A percentile compares a stretch with the other conserved stretches of the same genome.
Conservation (phyloP, 495 filamentous ascomycete genomes). For the Sporormia fimetaria region DNA sequence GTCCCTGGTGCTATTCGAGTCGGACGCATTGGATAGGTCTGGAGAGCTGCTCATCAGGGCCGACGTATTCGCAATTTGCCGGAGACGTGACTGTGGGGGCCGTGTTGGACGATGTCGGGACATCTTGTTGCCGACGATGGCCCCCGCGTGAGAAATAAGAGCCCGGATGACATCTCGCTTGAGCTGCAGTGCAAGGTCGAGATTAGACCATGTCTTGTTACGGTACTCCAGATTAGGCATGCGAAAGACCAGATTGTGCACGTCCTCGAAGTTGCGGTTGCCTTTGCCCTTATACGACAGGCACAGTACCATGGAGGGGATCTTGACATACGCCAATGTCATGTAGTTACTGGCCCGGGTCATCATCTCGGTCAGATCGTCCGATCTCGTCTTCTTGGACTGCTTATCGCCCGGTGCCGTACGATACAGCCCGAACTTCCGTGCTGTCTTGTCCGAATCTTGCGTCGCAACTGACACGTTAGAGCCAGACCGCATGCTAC, state of each 20-base stretch:
- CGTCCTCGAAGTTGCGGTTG: conserved; percentile 87
- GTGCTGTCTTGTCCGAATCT: conserved; percentile 38
- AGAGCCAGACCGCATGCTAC: conserved; percentile 42
- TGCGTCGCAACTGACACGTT: conserved; percentile 37
- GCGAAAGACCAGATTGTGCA: conserved; percentile 94
- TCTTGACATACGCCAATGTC: conserved; percentile 90
- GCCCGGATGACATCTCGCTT: conserved; percentile 93
- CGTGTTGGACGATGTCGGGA: conserved; percentile 50
- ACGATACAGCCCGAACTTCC: conserved; percentile 45
- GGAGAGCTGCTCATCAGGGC: conserved; percentile 36
- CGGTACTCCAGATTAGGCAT: conserved; percentile 89
- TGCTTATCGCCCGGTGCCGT: conserved; percentile 41
- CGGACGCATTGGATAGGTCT: conserved; percentile 18
- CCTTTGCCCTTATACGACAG: conserved; percentile 94
- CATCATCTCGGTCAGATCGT: conserved; percentile 98
- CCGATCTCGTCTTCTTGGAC: conserved; percentile 49
- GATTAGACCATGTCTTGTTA: conserved; percentile 98
- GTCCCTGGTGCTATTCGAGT: conserved; percentile 15
- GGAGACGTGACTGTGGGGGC: conserved; percentile 52
- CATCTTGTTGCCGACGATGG: conserved; percentile 96
- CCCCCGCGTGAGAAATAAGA: conserved; percentile 86
- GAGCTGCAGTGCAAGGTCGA: conserved; percentile 80
- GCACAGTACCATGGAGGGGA: conserved; percentile 88
- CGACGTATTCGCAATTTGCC: conserved; percentile 57
- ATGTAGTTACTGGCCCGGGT: conserved; percentile 90